Conservation (phyloP, 2,329 filamentous ascomycete genomes). For the Colletotrichum magnum region DNA sequence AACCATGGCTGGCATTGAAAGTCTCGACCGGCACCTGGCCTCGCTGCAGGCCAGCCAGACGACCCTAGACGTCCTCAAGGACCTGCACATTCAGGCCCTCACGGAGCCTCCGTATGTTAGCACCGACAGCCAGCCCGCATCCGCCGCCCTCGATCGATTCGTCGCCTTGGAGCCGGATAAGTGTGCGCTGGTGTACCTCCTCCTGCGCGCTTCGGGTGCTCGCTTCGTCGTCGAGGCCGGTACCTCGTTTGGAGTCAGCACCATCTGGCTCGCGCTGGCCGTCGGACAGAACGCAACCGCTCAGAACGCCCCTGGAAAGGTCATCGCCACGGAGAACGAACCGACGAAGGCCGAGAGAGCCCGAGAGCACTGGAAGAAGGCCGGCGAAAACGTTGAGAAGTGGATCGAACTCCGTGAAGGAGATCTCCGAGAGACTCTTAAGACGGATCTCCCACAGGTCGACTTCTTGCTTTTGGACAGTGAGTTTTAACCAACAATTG, state of each 20-base stretch:
- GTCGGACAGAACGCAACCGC: conserved; percentile 61
- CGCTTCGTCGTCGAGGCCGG: conserved; percentile 71
- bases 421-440: conserved; percentile 68
- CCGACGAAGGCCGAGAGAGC: conserved; percentile 65
- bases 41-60: conserved; percentile 47
- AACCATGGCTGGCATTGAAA: neutral
- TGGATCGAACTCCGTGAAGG: conserved; percentile 71
- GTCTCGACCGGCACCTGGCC: conserved; percentile 47
- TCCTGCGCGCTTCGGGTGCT: conserved; percentile 63
- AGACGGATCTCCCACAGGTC: conserved; percentile 61
- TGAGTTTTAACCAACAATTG: conserved; percentile 53
- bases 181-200: conserved; percentile 68
- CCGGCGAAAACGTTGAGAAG: conserved; percentile 62
- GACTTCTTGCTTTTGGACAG: conserved; percentile 73
- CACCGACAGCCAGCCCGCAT: conserved; percentile 40
- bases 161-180: conserved; percentile 73
- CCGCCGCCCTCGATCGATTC: conserved; percentile 62
- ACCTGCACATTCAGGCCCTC: conserved; percentile 50
- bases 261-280: conserved; percentile 73
- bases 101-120: conserved; percentile 49
- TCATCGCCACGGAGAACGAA: conserved; percentile 75
- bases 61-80: conserved; percentile 47
- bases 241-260: conserved; percentile 73
- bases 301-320: conserved; percentile 50
- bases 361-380: conserved; percentile 65